Percentiles rank a stretch among this genome's conserved stretches.
Conservation (phyloP, 2,329 filamentous ascomycete species). For the Epichloe aotearoae region DNA sequence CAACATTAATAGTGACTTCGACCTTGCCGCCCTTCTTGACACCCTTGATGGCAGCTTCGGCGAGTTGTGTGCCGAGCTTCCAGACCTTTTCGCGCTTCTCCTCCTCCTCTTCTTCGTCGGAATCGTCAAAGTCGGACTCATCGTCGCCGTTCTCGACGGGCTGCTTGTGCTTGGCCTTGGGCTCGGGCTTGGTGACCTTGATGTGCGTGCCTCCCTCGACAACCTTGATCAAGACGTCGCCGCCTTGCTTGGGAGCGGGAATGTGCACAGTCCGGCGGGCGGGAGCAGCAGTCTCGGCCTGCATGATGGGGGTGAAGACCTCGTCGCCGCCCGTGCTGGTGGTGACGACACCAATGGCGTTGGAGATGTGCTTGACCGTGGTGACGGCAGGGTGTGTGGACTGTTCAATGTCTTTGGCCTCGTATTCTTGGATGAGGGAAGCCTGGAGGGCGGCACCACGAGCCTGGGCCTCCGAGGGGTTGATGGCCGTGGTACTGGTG, state of each 20-base stretch:
- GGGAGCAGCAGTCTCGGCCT: conserved; percentile 78
- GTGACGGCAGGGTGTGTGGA: conserved; percentile 92
- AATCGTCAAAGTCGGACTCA: conserved; percentile 44
- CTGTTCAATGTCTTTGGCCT: conserved; percentile 85
- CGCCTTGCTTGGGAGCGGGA: conserved; percentile 61
- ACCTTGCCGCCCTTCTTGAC: conserved; percentile 84
- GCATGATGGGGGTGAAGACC: conserved; percentile 68
- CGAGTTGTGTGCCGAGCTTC: conserved; percentile 73
- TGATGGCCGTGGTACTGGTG: conserved; percentile 65
- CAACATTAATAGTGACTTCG: conserved; percentile 87
- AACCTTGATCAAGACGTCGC: conserved; percentile 77
- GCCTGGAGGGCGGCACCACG: conserved; percentile 93
- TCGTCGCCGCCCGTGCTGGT: conserved; percentile 45
- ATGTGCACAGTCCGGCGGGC: conserved; percentile 77
- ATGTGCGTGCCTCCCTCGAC: conserved; percentile 84
- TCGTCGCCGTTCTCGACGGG: conserved; percentile 48
- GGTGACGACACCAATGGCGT: conserved; percentile 77
- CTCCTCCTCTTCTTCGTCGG: conserved; percentile 70
- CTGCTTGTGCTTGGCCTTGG: conserved; percentile 65
- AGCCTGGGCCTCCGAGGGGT: conserved; percentile 81
- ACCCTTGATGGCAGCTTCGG: conserved; percentile 71
- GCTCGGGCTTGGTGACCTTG: conserved; percentile 80
- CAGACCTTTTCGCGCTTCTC: conserved; percentile 83
- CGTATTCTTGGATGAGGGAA: conserved; percentile 87
- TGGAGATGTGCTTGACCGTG: conserved; percentile 77